Evolutionary conservation across 2,329 filamentous ascomycete genomes (phyloP).

Genomic region (Bipolaris gigantea): DNA sequence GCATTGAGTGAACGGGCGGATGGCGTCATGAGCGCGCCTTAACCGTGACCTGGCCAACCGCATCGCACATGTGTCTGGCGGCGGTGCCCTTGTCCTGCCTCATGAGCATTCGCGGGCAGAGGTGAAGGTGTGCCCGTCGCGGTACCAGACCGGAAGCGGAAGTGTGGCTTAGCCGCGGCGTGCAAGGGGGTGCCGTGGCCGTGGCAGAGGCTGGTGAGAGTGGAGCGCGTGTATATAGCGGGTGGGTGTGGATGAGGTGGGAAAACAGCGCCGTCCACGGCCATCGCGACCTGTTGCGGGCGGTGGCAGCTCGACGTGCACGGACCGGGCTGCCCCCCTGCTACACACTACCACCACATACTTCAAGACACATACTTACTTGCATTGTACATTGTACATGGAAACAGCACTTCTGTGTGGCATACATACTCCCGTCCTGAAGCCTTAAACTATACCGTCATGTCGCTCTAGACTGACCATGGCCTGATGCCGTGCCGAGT

Average conservation of each 20-base stretch:
- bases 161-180: conserved; percentile 17
- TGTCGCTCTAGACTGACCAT: conserved; percentile 7
- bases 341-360: neutral
- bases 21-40: conserved; percentile 49
- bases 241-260: conserved; percentile 11
- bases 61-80: conserved; percentile 42
- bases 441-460: too few relatives aligned
- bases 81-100: conserved; percentile 36
- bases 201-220: conserved; percentile 20
- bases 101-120: conserved; percentile 35
- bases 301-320: conserved; percentile 8
- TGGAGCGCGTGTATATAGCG: conserved; percentile 8
- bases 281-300: conserved; percentile 12
- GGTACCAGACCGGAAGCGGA: conserved; percentile 17
- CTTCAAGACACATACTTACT: neutral
- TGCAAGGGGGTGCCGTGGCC: conserved; percentile 5
- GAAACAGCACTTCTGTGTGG: neutral
- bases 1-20: conserved; percentile 46
- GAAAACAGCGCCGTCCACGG: conserved; percentile 4
- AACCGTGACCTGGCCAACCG: conserved; percentile 41
- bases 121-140: conserved; percentile 17
- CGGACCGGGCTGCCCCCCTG: conserved; percentile 7
- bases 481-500: conserved; percentile 27
- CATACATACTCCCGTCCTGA: neutral
- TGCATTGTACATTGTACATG: neutral